These are phyloP conservation scores for Penicillium sumatraense DNA, from an alignment of 2,329 filamentous ascomycete species.

Conservation along the genomic window DNA sequence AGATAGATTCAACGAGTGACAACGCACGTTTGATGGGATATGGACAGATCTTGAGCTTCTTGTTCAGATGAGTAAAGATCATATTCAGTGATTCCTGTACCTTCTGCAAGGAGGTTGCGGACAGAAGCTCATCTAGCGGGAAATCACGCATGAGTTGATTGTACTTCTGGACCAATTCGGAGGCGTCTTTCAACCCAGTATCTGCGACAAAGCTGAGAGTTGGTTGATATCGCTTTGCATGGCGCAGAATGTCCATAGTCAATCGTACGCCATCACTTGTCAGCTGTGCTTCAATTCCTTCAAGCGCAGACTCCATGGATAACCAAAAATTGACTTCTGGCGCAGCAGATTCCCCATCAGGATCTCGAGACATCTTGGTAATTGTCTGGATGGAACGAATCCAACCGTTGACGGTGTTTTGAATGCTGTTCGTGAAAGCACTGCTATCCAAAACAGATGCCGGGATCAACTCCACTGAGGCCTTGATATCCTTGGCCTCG, in stretches of 20 bases:
- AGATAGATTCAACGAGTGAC: slow-evolving; percentile 95
- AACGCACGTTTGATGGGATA: slow-evolving; percentile 92
- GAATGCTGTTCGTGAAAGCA: slow-evolving; percentile 88
- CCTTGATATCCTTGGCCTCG: slow-evolving; percentile 65
- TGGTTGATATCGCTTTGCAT: slow-evolving; percentile 97
- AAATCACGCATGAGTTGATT: slow-evolving; percentile 99
- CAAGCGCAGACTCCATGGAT: slow-evolving; percentile 91
- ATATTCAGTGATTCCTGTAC: slow-evolving; percentile 85
- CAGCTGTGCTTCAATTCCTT: slow-evolving; percentile 88
- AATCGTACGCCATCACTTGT: slow-evolving; percentile 85
- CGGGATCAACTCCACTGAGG: slow-evolving; percentile 79
- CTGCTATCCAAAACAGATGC: slow-evolving; percentile 80
- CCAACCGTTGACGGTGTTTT: slow-evolving; percentile 94
- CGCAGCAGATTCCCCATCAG: slow-evolving; percentile 76
- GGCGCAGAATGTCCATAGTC: slow-evolving; percentile 92
- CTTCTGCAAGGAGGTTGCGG: slow-evolving; percentile 85
- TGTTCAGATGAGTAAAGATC: slow-evolving; percentile 95
- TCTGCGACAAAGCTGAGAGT: slow-evolving; percentile 96
- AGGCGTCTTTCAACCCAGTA: slow-evolving; percentile 92
- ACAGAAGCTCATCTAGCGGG: slow-evolving; percentile 89
- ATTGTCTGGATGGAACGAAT: slow-evolving; percentile 98
- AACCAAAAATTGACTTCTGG: slow-evolving; percentile 99
- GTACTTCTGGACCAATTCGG: slow-evolving; percentile 96
- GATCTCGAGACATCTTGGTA: slow-evolving; percentile 90
- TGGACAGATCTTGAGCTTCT: slow-evolving; percentile 93